phyloP scores from a whole-genome alignment of 768 basidiomycete genomes.

The Boletellus sp. region DNA sequence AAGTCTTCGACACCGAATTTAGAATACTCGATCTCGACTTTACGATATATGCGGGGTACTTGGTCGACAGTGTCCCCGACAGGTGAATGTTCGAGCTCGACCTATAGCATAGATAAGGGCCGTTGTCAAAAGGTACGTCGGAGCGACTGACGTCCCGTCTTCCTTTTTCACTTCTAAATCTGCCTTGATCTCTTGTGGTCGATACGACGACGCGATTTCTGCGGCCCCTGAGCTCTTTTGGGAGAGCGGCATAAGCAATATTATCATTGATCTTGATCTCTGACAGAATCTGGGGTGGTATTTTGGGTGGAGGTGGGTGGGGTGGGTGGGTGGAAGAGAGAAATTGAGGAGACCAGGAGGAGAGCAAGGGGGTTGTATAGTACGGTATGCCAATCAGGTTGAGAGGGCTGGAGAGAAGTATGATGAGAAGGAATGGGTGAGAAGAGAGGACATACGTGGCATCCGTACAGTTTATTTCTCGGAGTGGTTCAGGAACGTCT shows the following conservation, averaged over 20 bases:
- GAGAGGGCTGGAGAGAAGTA: conserved; percentile 56
- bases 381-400: conserved; percentile 87
- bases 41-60: conserved; percentile 79
- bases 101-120: conserved; percentile 29
- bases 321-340: conserved; percentile 40
- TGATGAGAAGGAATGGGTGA: not conserved
- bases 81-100: conserved; percentile 50
- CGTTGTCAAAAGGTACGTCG: not conserved
- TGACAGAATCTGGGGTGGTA: conserved; percentile 73
- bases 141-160: conserved; percentile 31
- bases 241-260: conserved; percentile 84
- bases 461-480: conserved; percentile 77
- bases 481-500: conserved; percentile 63
- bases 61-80: conserved; percentile 53
- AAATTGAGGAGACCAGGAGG: conserved; percentile 57
- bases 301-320: conserved; percentile 69
- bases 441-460: conserved; percentile 55
- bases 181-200: conserved; percentile 53
- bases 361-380: conserved; percentile 72
- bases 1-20: conserved; percentile 99
- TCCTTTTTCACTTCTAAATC: conserved; percentile 82
- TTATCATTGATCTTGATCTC: conserved; percentile 86
- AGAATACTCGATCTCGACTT: conserved; percentile 96
- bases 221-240: conserved; percentile 78
- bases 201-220: conserved; percentile 66